Base-by-base conservation (phyloP, 345 rosid genomes). In the Moricandia arvensis region DNA sequence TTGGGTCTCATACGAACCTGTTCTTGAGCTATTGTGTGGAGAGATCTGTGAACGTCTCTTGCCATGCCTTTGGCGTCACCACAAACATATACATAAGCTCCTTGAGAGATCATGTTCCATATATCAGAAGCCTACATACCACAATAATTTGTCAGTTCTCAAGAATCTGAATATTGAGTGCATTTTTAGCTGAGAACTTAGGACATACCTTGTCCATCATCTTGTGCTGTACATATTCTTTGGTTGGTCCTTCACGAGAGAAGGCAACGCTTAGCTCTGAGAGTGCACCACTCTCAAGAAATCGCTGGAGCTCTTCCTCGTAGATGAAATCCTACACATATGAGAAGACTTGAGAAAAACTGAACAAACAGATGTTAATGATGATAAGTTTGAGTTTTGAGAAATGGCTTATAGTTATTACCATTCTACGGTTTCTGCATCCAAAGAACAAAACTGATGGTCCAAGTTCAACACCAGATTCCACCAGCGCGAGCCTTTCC, bases 1-100 rank as follows among this genome's bases (percentile, higher is more conserved):
- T 37, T 15, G 30, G 12, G 66, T 45, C 49, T 65, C 3, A 43
- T 47, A 59, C 63, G 12, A 68, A 95, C 99, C 97, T 96, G 98
- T 82, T 96, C 96, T 77, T 84, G 90, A 31, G 82, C 81, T 74
- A 96, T 87, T 4, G 89, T 85, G 86, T 96, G 99, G 62, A 96
- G 87, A 57, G 93, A 74, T 76, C 96, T 80, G 78, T 96, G 99
- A 45, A 96, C 99, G 60, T 96, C 98, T 75, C 86, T 86, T 2
- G 99, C 98, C 99, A 96, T 96, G 81, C 98, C 97, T 75, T 96
- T 96, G 73, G 99, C 99, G 81, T 96, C 99, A 79, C 99, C 98
- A 62, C 99, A 96, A 16, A 96, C 98, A 79, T 96, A 96, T 8
- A 93, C 47, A 70, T 91, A 93, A 3, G 83, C 99, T 69, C 96